Conservation (phyloP, 352 stramenopile genomes). For the Globisporangium radiosum region DNA sequence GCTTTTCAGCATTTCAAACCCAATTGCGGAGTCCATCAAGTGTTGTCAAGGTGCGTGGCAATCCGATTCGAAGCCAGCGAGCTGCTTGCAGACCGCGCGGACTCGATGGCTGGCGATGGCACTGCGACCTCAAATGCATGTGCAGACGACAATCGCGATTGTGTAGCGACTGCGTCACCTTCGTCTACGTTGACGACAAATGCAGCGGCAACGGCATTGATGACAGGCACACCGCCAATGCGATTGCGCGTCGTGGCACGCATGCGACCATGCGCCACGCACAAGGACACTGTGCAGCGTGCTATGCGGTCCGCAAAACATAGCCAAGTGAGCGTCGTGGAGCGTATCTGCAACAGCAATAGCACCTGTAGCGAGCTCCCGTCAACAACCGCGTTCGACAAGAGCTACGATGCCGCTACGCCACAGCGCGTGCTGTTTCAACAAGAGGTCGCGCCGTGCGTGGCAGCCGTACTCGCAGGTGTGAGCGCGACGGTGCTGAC, state of each 20-base stretch:
- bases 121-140: too few species aligned
- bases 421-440: constrained; percentile 32
- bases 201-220: background rate
- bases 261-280: constrained; percentile 25
- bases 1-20: too few species aligned
- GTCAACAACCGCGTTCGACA: constrained; percentile 25
- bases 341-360: constrained; percentile 14
- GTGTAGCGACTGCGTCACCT: too few species aligned
- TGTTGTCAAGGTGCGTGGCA: too few species aligned
- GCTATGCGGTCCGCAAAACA: constrained; percentile 10
- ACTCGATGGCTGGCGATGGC: too few species aligned
- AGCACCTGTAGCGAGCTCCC: background rate
- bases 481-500: constrained; percentile 49
- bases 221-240: constrained; percentile 7
- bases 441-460: constrained; percentile 28
- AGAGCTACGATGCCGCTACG: constrained; percentile 33
- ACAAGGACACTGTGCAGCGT: constrained; percentile 20
- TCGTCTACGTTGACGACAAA: too few species aligned
- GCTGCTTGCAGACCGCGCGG: too few species aligned
- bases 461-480: constrained; percentile 30
- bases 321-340: constrained; percentile 10
- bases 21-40: too few species aligned
- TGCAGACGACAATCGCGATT: too few species aligned
- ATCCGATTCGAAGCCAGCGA: too few species aligned
- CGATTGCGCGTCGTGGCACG: constrained; percentile 36